These are phyloP conservation scores for Cicer bijugum DNA, from an alignment of 306 rosid genomes.

Conservation along the genomic window DNA sequence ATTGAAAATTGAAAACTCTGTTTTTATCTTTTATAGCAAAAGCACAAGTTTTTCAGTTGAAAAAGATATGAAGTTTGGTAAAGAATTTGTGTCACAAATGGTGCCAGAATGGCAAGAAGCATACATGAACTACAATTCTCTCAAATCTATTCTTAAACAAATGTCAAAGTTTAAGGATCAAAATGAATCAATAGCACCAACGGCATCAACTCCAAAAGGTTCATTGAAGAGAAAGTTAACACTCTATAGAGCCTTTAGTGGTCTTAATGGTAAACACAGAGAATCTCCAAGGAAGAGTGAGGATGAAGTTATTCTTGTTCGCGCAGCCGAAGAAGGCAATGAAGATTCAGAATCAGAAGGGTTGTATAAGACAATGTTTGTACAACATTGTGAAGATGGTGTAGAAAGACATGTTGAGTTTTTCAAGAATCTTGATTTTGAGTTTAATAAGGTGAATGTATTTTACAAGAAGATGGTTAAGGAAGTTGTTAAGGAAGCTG, in stretches of 20 bases:
- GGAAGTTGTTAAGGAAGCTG: constrained; percentile 63
- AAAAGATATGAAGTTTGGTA: constrained; percentile 73
- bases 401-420: constrained; percentile 60
- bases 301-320: constrained; percentile 62
- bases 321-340: constrained; percentile 31
- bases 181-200: constrained; percentile 35
- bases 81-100: constrained; percentile 70
- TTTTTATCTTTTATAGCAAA: background rate
- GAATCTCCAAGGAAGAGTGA: constrained; percentile 52
- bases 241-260: constrained; percentile 73
- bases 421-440: constrained; percentile 67
- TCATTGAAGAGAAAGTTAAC: constrained; percentile 60
- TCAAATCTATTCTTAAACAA: constrained; percentile 56
- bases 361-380: constrained; percentile 56
- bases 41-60: constrained; percentile 4
- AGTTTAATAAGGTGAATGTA: constrained; percentile 69
- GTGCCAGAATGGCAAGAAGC: constrained; percentile 85
- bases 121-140: constrained; percentile 67
- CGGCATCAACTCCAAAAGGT: constrained; percentile 55
- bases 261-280: constrained; percentile 53
- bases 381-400: constrained; percentile 55
- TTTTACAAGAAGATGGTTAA: constrained; percentile 64
- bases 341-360: constrained; percentile 49
- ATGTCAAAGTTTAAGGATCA: constrained; percentile 37
- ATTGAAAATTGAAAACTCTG: constrained; percentile 8